Evolutionary conservation across 192 early-diverging fungal genomes (phyloP).

Genomic region (Podila verticillata): DNA sequence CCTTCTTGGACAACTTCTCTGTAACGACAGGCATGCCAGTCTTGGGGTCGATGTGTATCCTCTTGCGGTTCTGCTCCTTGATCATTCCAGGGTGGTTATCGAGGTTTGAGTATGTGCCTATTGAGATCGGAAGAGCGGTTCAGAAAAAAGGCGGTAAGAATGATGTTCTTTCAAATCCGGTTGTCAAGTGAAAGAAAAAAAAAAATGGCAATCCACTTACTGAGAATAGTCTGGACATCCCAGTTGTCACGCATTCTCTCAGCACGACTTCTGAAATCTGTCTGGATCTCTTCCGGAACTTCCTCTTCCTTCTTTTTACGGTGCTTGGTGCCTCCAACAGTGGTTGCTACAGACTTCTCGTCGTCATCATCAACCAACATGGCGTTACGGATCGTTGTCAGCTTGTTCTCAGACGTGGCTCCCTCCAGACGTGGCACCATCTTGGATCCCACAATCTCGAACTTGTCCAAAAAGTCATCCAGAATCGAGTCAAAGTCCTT

Average conservation of each 20-base stretch:
- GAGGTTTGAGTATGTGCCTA: constrained; percentile 88
- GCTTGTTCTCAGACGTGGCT: constrained; percentile 64
- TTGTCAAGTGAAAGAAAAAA: not conserved
- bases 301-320: constrained; percentile 60
- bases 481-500: constrained; percentile 80
- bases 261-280: constrained; percentile 51
- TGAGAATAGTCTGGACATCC: constrained; percentile 93
- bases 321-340: constrained; percentile 48
- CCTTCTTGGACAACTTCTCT: constrained; percentile 53
- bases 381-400: constrained; percentile 68
- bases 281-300: constrained; percentile 61
- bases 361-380: constrained; percentile 58
- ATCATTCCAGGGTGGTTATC: constrained; percentile 93
- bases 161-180: not conserved
- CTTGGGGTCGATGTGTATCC: constrained; percentile 76
- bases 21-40: constrained; percentile 76
- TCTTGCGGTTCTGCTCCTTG: constrained; percentile 64
- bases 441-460: constrained; percentile 75
- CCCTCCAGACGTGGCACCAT: constrained; percentile 76
- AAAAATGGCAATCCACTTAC: constrained; percentile 20
- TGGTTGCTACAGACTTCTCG: constrained; percentile 28
- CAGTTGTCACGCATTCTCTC: constrained; percentile 69
- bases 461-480: constrained; percentile 82
- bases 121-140: no score
- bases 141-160: not conserved